Evolutionary conservation across 768 basidiomycete species (phyloP).

Genomic region (Hygrophoropsis aurantiaca): DNA sequence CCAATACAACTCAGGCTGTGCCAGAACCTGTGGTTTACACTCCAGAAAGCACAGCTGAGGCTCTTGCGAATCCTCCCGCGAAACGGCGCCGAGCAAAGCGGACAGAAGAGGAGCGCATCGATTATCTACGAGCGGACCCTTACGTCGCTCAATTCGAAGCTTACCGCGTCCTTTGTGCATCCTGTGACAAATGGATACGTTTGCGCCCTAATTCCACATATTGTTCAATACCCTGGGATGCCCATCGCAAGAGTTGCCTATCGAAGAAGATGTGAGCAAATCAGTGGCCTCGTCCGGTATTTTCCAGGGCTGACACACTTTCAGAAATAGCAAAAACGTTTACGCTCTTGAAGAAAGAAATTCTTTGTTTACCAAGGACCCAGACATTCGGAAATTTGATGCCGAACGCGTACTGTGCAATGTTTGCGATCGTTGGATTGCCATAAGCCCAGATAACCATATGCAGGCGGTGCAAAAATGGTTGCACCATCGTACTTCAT

Average conservation of each 20-base stretch:
- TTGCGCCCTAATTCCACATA: constrained; percentile 85
- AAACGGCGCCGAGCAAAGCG: constrained; percentile 76
- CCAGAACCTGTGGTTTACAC: constrained; percentile 41
- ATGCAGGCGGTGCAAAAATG: constrained; percentile 62
- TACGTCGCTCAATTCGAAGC: constrained; percentile 82
- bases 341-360: constrained; percentile 63
- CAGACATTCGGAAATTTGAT: constrained; percentile 74
- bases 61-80: constrained; percentile 46
- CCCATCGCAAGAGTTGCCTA: constrained; percentile 79
- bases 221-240: constrained; percentile 88
- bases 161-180: constrained; percentile 75
- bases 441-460: constrained; percentile 59
- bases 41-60: constrained; percentile 40
- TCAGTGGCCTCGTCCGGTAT: constrained; percentile 5
- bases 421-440: constrained; percentile 68
- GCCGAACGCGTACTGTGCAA: constrained; percentile 70
- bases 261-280: constrained; percentile 68
- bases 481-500: constrained; percentile 59
- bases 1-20: constrained; percentile 29
- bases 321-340: constrained; percentile 45
- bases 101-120: constrained; percentile 75
- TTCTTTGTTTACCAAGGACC: constrained; percentile 59
- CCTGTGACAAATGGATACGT: constrained; percentile 84
- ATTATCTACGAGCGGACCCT: constrained; percentile 65
- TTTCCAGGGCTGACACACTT: constrained; percentile 8